These are phyloP conservation scores for Phytophthora boehmeriae DNA, from an alignment of 352 stramenopile species.

Conservation along the genomic window DNA sequence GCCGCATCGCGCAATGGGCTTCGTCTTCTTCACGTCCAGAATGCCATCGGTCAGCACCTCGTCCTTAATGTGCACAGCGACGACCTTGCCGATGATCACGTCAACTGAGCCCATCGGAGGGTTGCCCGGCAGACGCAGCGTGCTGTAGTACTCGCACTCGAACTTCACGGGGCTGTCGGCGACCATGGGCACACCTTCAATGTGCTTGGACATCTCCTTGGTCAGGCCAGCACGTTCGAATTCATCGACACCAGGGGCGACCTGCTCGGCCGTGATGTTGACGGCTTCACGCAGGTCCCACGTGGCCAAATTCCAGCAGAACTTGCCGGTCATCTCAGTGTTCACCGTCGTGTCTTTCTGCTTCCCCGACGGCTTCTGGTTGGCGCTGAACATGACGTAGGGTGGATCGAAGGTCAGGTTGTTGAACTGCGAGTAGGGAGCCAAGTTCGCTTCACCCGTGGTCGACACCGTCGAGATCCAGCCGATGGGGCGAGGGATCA, in stretches of 20 bases:
- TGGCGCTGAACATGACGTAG: conserved; percentile 42
- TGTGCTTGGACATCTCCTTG: conserved; percentile 33
- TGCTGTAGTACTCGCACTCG: conserved; percentile 44
- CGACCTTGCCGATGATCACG: conserved; percentile 42
- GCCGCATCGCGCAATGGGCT: conserved; percentile 35
- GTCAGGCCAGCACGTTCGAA: conserved; percentile 33
- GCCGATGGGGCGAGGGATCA: conserved; percentile 31
- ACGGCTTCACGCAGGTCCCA: conserved; percentile 34
- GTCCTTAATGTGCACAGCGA: conserved; percentile 40
- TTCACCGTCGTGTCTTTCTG: conserved; percentile 40
- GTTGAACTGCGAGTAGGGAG: conserved; percentile 41
- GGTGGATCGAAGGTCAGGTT: conserved; percentile 38
- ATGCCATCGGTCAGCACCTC: conserved; percentile 39
- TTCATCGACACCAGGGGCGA: conserved; percentile 31
- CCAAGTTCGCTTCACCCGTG: conserved; percentile 27
- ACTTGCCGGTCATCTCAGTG: conserved; percentile 33
- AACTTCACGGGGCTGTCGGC: conserved; percentile 39
- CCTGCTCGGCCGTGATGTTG: conserved; percentile 36
- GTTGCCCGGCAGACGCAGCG: conserved; percentile 37
- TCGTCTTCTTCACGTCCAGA: conserved; percentile 41
- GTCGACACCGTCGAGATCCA: conserved; percentile 38
- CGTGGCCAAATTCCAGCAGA: conserved; percentile 36
- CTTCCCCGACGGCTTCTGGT: conserved; percentile 34
- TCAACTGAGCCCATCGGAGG: conserved; percentile 39
- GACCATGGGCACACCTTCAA: conserved; percentile 37